Percentiles rank a stretch among this genome's conserved stretches.
These are phyloP conservation scores for Coemansia sp. DNA, from an alignment of 192 early-diverging fungal genomes.

Conservation along the genomic window DNA sequence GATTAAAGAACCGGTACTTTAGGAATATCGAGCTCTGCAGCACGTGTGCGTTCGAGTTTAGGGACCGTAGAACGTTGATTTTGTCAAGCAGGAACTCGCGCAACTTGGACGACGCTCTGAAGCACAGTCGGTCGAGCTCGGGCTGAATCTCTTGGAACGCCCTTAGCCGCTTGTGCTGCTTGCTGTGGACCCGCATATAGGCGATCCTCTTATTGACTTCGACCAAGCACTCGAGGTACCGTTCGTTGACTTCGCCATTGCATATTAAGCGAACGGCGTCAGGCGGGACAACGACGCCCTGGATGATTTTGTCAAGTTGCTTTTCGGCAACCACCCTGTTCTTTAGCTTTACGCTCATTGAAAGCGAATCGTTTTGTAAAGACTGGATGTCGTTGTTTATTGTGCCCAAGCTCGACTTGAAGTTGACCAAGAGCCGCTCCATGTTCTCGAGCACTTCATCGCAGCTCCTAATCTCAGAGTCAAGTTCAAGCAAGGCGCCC, in stretches of 20 bases:
- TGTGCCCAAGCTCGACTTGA: conserved; percentile 85
- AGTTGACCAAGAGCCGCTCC: conserved; percentile 82
- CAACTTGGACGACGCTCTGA: conserved; percentile 84
- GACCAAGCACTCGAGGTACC: conserved; percentile 79
- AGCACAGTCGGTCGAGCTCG: conserved; percentile 87
- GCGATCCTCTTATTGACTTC: conserved; percentile 91
- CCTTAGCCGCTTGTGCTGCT: conserved; percentile 75
- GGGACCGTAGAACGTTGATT: conserved; percentile 84
- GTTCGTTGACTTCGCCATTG: conserved; percentile 91
- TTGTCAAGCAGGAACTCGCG: conserved; percentile 86
- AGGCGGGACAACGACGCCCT: conserved; percentile 85
- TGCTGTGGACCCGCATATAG: conserved; percentile 72
- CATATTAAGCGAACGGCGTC: conserved; percentile 81
- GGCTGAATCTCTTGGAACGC: conserved; percentile 88
- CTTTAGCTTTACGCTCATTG: conserved; percentile 80
- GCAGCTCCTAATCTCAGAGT: conserved; percentile 63
- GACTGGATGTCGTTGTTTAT: conserved; percentile 88
- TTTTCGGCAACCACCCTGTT: conserved; percentile 86
- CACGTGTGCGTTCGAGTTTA: conserved; percentile 92
- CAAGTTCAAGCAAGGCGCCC: conserved; percentile 37
- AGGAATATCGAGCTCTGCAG: conserved; percentile 90
- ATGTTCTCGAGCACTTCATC: conserved; percentile 82
- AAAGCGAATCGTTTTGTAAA: conserved; percentile 80
- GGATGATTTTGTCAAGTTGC: conserved; percentile 73
- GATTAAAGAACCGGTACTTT: conserved; percentile 91